phyloP scores from a whole-genome alignment of 441 rosid species.

The Francoa sonchifolia region DNA sequence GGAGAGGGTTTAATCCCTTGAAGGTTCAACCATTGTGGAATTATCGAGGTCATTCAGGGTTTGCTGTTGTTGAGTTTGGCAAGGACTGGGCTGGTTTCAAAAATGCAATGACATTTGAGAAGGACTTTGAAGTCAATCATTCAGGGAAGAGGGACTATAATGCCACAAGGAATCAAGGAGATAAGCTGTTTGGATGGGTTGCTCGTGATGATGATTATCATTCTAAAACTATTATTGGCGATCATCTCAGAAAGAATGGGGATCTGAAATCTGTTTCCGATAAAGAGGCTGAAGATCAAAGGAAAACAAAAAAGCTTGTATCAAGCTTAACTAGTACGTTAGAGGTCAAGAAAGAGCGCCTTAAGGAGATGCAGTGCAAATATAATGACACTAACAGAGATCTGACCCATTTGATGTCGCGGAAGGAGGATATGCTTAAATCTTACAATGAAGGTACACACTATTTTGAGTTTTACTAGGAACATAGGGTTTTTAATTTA shows the following conservation, averaged over 20 bases:
- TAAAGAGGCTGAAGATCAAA: constrained; percentile 70
- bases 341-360: constrained; percentile 37
- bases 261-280: constrained; percentile 70
- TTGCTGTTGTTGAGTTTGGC: constrained; percentile 65
- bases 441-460: constrained; percentile 1
- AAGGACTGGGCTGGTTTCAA: constrained; percentile 85
- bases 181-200: constrained; percentile 77
- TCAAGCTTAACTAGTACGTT: constrained; percentile 36
- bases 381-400: constrained; percentile 12
- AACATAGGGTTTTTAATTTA: background rate
- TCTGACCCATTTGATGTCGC: background rate
- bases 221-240: constrained; percentile 52
- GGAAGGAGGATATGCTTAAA: background rate
- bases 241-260: constrained; percentile 58
- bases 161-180: constrained; percentile 23
- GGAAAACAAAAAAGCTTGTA: constrained; percentile 59
- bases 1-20: constrained; percentile 66
- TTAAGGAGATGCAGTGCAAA: constrained; percentile 42
- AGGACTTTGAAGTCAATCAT: constrained; percentile 63
- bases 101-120: constrained; percentile 80
- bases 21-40: constrained; percentile 84
- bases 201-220: constrained; percentile 83
- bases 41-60: constrained; percentile 75
- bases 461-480: background rate
- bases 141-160: constrained; percentile 69